phyloP scores from a whole-genome alignment of 208 protist species.

The Acanthamoeba lenticulata region DNA sequence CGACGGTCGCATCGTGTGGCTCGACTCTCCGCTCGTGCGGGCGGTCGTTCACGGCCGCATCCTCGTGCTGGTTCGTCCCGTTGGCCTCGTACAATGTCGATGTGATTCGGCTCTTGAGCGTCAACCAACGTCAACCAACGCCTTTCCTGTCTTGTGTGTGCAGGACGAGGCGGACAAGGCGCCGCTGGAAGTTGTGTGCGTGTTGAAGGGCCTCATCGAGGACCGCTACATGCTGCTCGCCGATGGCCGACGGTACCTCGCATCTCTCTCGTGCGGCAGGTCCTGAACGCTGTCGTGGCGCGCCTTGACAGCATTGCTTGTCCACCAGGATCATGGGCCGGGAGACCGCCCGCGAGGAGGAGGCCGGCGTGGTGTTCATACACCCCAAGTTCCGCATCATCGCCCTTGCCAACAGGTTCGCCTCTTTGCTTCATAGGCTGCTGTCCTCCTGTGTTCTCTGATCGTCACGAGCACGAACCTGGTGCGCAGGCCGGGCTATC shows the following conservation, averaged over 20 bases:
- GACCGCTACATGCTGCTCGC: conserved; percentile 84
- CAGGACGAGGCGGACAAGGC: conserved; percentile 96
- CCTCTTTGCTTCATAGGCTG: background rate
- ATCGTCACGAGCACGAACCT: background rate
- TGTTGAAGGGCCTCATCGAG: conserved; percentile 85
- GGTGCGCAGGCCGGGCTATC: conserved; percentile 89
- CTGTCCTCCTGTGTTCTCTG: background rate
- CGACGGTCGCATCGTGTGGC: conserved; percentile 91
- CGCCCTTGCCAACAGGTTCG: conserved; percentile 76
- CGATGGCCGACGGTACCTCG: conserved; percentile 77
- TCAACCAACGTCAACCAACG: no score
- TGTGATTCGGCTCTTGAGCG: no score
- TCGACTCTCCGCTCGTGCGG: conserved; percentile 94
- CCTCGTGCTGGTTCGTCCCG: conserved; percentile 88
- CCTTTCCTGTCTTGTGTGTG: background rate
- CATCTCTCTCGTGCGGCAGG: background rate
- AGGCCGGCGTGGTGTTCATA: conserved; percentile 70
- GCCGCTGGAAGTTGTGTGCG: conserved; percentile 89
- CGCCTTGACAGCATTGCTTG: no score
- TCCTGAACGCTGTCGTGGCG: no score
- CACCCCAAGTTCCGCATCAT: conserved; percentile 85
- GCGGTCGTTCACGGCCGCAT: conserved; percentile 92
- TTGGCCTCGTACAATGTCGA: no score
- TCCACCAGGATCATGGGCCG: conserved; percentile 20
- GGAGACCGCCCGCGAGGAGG: background rate